Percentiles rank a stretch among this genome's conserved stretches.
Evolutionary conservation across 1,284 basidiomycete species (phyloP).

Genomic region (Tylopilus sp.): DNA sequence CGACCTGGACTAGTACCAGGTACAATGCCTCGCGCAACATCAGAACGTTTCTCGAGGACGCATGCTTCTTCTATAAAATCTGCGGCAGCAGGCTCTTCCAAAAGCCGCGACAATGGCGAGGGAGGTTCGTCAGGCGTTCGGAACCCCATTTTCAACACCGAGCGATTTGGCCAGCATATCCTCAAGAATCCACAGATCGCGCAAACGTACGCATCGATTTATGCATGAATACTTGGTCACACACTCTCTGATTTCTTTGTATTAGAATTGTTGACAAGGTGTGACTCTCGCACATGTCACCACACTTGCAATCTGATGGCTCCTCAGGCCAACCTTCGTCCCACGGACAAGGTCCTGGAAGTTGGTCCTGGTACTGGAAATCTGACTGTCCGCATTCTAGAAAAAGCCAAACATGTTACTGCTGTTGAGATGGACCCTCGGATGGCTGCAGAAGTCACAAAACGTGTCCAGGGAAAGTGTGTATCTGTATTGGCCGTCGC

Average conservation of each 20-base stretch:
- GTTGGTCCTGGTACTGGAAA: constrained; percentile 99
- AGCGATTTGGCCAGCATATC: constrained; percentile 97
- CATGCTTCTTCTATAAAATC: constrained; percentile 81
- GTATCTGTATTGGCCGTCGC: neutral
- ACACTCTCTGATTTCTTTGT: constrained; percentile 7
- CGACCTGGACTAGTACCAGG: too few relatives aligned
- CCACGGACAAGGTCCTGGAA: constrained; percentile 97
- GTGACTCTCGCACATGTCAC: constrained; percentile 8
- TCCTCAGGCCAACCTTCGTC: constrained; percentile 87
- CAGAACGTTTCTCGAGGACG: constrained; percentile 81
- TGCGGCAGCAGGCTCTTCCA: constrained; percentile 41
- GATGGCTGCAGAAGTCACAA: constrained; percentile 98
- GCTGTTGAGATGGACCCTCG: constrained; percentile 99
- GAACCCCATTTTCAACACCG: constrained; percentile 94
- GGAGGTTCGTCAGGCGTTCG: constrained; percentile 59
- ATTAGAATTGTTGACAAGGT: constrained; percentile 84
- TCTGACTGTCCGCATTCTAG: constrained; percentile 93
- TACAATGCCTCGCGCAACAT: constrained; percentile 93
- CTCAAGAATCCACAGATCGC: constrained; percentile 94
- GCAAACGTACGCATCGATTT: constrained; percentile 73
- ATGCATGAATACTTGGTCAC: constrained; percentile 21
- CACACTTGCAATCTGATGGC: constrained; percentile 5
- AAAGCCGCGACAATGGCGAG: constrained; percentile 52
- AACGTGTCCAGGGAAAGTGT: constrained; percentile 98
- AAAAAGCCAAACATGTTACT: constrained; percentile 92